Base-by-base conservation (phyloP, 345 rosid genomes). In the Gossypium anomalum region DNA sequence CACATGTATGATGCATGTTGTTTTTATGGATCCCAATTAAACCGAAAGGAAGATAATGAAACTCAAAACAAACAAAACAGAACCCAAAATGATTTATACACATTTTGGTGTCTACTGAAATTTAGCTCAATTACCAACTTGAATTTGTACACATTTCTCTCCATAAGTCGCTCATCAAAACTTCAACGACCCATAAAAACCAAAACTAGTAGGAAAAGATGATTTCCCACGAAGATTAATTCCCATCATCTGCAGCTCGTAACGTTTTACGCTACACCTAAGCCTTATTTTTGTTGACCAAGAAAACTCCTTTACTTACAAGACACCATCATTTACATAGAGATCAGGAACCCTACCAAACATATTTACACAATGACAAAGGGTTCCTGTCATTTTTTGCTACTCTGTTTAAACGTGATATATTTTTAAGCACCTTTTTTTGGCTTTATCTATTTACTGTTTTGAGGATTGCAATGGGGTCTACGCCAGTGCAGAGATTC, bases 401-500 rank as follows among this genome's bases (percentile, higher is more conserved):
- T 72, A 62, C 82, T 44, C 48, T 34, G 48, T 80, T 73, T 73
- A 55, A 45, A 74, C n/a, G 20, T 17, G 9, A 2, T 34, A 38
- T 56, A 34, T 60, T 55, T 62, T 34, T 41, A 59, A 67, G 53
- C 74, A 75, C 71, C 48, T 53, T 64, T n/a, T 53, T 64, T n/a
- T 17, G 1, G 20, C 51, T 23, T 23, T 68, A 66, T 67, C 60
- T 78, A 80, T 84, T 77, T 82, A 82, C 85, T 75, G 0, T n/a
- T 55, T 41, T 67, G 9, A 41, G 38, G 64, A 62, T 78, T 38
- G 76, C 62, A 60, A 1, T 34, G 66, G 25, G 60, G 58, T 74
- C 82, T 83, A 92, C 1, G 98, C 98, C 85, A 85, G 80, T 22
- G 98, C 86, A 16, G 97, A 87, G 82, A 94, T 85, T 68, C 98